A percentile compares a stretch with the other conserved stretches of the same genome.
These are phyloP conservation scores for Pyrus communis DNA, from an alignment of 306 rosid species.

Conservation along the genomic window DNA sequence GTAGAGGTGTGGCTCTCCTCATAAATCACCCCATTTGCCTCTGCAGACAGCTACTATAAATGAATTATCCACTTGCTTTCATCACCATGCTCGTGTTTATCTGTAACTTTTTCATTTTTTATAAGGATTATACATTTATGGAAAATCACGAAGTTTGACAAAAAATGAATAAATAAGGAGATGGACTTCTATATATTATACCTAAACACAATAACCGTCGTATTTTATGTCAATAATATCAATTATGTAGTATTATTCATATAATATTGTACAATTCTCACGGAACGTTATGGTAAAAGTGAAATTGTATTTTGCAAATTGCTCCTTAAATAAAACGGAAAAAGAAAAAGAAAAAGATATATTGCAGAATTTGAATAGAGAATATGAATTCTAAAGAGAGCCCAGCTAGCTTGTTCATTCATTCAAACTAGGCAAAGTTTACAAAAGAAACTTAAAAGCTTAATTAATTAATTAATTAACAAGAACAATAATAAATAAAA, in stretches of 20 bases:
- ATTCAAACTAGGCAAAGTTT: slow-evolving; percentile 12
- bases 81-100: not conserved
- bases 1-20: not conserved
- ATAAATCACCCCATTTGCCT: not conserved
- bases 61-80: not conserved
- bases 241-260: no score
- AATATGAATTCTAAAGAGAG: slow-evolving; percentile 1
- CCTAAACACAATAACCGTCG: no score
- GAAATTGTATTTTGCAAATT: not conserved
- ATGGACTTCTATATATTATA: no score
- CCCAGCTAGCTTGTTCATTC: slow-evolving; percentile 5
- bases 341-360: no score
- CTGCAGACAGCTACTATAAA: not conserved
- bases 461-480: slow-evolving; percentile 1
- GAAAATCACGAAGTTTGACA: not conserved
- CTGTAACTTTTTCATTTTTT: not conserved
- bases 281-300: no score
- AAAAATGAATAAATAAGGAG: not conserved
- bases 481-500: slow-evolving; percentile 4
- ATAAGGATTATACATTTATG: not conserved
- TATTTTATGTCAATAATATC: no score
- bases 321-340: not conserved
- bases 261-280: not conserved
- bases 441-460: not conserved
- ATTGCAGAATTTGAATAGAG: not conserved